Base-by-base conservation (phyloP, 2,329 filamentous ascomycete species). In the Parafenestella ontariensis region DNA sequence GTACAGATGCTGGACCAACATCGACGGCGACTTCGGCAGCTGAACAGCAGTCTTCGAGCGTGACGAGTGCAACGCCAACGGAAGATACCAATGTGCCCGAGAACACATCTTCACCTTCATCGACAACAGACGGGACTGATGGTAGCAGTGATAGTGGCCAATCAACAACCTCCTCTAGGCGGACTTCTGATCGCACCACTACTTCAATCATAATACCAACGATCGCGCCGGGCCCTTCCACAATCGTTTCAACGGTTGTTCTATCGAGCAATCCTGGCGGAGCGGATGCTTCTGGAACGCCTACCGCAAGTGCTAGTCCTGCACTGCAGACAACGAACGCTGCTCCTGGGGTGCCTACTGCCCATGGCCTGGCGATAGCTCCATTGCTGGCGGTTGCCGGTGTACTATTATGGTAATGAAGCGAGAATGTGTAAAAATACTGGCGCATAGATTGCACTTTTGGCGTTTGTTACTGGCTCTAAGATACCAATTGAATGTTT, bases 241-340 rank as follows among this genome's bases (percentile, higher is more conserved):
- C 46, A 8, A 49, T 36, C 34, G 45, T 37, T 3, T 46, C 56
- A 21, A 56, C 46, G 11, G 46, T 54, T 10, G 20, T 49, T 15
- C 43, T 58, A 7, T 46, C 49, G 0, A 59, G 39, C 20, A 2
- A 28, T 17, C 53, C 53, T 17, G 36, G 42, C 46, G 43, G 24
- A 28, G 42, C 49, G 11, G 47, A 33, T 21, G 41, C 29, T 5
- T 47, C 52, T 9, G 26, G 45, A 3, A 50, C 44, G 24, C 41
- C 41, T 10, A 58, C 56, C 2, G 47, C 46, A 13, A 61, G 50
- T 37, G 36, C 54, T 24, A 43, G 40, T 10, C 48, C 23, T 1
- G 37, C 45, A 5, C 44, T 63, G 51, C 59, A 64, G 46, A 64
- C 56, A 15, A 26, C 44, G 7, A 68, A 62, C 53, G 54, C 52